phyloP scores from a whole-genome alignment of 192 early-diverging fungal species.

The Chytriomyces hyalinus region DNA sequence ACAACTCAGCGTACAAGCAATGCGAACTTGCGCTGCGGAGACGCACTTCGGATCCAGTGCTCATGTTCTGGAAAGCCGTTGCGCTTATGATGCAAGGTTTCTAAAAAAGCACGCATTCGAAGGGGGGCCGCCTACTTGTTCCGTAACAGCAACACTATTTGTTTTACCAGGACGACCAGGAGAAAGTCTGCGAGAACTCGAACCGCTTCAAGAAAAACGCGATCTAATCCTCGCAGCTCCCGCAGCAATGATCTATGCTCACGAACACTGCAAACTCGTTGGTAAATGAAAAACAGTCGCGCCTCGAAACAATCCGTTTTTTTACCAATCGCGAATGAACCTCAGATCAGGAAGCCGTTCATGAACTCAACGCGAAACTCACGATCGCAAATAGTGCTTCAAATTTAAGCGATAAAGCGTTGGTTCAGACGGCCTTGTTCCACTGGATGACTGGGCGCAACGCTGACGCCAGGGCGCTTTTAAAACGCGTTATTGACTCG shows the following conservation, averaged over 20 bases:
- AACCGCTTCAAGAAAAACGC: constrained; percentile 54
- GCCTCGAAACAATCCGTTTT: background rate
- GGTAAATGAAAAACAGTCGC: constrained; percentile 31
- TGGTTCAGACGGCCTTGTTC: constrained; percentile 47
- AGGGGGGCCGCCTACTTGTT: background rate
- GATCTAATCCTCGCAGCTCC: constrained; percentile 51
- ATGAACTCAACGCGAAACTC: constrained; percentile 56
- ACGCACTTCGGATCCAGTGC: constrained; percentile 47
- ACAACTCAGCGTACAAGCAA: constrained; percentile 43
- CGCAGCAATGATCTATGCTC: constrained; percentile 56
- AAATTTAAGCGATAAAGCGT: constrained; percentile 32
- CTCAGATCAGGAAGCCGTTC: constrained; percentile 55
- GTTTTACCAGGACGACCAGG: constrained; percentile 39
- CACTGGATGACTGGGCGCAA: constrained; percentile 39
- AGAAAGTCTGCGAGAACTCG: constrained; percentile 52
- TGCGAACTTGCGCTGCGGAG: constrained; percentile 49
- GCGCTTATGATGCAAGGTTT: constrained; percentile 43
- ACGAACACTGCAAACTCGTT: constrained; percentile 52
- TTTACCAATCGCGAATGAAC: background rate
- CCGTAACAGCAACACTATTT: background rate
- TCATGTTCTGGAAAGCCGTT: constrained; percentile 55
- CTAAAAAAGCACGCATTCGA: background rate
- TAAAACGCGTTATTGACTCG: constrained; percentile 36
- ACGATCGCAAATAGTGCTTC: constrained; percentile 44
- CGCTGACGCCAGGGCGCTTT: constrained; percentile 38